Conservation (phyloP, 2,329 filamentous ascomycete genomes). For the Eurotiales sp. region DNA sequence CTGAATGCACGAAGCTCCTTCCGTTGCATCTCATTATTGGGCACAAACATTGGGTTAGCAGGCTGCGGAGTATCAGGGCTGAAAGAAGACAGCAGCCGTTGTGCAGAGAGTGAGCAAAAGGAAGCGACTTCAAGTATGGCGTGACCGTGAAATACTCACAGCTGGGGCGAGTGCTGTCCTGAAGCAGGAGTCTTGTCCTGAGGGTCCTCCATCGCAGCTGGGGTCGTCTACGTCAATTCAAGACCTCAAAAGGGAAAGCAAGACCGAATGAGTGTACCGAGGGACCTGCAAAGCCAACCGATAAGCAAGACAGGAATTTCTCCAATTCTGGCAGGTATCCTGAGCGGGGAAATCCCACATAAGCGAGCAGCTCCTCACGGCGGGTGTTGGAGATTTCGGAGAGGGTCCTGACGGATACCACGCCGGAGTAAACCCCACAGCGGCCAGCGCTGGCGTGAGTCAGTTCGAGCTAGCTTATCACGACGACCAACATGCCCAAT, state of each 20-base stretch:
- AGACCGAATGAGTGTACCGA: no score
- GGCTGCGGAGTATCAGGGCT: slow-evolving; percentile 5
- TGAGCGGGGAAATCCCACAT: neutral
- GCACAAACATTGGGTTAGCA: neutral
- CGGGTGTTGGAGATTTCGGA: neutral
- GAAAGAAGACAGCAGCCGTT: neutral
- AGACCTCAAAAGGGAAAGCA: no score
- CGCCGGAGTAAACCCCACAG: no score
- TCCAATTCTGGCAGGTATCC: slow-evolving; percentile 1
- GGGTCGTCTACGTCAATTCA: no score
- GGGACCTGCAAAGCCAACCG: neutral
- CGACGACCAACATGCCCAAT: neutral
- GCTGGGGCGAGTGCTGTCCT: neutral
- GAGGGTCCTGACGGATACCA: no score
- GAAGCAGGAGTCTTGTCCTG: neutral
- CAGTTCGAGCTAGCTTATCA: no score
- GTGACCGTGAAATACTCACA: slow-evolving; percentile 3
- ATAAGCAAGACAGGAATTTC: neutral
- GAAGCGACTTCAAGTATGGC: no score
- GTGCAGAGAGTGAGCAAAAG: neutral
- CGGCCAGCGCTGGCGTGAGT: no score
- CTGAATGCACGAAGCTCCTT: slow-evolving; percentile 21
- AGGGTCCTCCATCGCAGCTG: neutral
- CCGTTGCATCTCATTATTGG: slow-evolving; percentile 1
- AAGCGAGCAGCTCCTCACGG: no score